A percentile compares a stretch with the other conserved stretches of the same genome.
Evolutionary conservation across 179 eudicot species (phyloP).

Genomic region (Silene vulgaris): DNA sequence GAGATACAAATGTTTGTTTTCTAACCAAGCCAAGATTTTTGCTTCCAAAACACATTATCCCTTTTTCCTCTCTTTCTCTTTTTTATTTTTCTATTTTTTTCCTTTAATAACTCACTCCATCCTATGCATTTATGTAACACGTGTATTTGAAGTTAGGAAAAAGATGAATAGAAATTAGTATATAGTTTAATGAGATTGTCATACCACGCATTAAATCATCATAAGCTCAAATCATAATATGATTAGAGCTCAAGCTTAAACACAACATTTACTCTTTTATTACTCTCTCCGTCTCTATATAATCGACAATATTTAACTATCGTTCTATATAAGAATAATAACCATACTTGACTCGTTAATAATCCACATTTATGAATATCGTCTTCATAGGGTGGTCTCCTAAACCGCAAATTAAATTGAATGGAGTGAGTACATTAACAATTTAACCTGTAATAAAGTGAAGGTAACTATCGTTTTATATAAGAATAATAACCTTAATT

Average conservation of each 20-base stretch:
- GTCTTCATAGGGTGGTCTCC: neutral
- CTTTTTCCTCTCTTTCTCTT: neutral
- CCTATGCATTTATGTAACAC: conserved; percentile 39
- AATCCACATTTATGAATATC: too few species aligned
- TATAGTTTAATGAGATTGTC: conserved; percentile 24
- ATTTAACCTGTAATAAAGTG: too few species aligned
- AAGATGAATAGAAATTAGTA: conserved; percentile 20
- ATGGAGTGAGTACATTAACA: neutral
- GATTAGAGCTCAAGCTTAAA: conserved; percentile 1
- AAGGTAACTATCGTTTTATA: too few species aligned
- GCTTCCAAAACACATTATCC: conserved; percentile 66
- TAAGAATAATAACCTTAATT: too few species aligned
- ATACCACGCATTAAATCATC: conserved; percentile 23
- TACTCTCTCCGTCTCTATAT: too few species aligned
- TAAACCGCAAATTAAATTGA: neutral
- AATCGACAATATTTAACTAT: too few species aligned
- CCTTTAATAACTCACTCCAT: neutral
- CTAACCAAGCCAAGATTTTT: conserved; percentile 57
- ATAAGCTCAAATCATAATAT: conserved; percentile 25
- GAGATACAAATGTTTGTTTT: conserved; percentile 41
- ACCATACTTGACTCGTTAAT: too few species aligned
- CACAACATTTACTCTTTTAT: neutral
- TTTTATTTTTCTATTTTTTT: conserved; percentile 7
- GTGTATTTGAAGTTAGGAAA: conserved; percentile 49
- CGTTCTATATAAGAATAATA: too few species aligned